phyloP scores from a whole-genome alignment of 345 rosid genomes.

The Diplotaxis tenuifolia region DNA sequence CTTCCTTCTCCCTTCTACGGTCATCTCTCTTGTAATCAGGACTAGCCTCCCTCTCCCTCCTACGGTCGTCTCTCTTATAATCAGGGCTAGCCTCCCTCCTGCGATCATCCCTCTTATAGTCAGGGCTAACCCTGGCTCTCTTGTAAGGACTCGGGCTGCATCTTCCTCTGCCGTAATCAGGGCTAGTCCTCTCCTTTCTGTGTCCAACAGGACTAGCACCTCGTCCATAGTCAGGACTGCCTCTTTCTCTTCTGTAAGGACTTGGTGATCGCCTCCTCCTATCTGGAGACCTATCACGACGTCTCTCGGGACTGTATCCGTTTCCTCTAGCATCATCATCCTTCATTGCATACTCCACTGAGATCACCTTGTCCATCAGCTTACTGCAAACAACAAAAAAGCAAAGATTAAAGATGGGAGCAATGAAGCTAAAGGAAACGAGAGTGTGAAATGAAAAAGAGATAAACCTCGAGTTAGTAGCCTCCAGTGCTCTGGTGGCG shows the following conservation, averaged over 20 bases:
- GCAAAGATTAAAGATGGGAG: neutral
- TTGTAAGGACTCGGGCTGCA: conserved; percentile 60
- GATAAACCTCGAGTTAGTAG: conserved; percentile 70
- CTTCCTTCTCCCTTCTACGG: conserved; percentile 5
- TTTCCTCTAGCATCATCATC: conserved; percentile 78
- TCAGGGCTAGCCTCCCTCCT: conserved; percentile 37
- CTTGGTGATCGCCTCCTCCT: conserved; percentile 78
- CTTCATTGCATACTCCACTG: conserved; percentile 89
- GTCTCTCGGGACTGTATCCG: conserved; percentile 72
- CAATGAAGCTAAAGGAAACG: neutral
- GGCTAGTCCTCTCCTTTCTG: conserved; percentile 64
- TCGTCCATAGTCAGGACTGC: conserved; percentile 92
- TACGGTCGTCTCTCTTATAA: neutral
- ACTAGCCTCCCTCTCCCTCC: conserved; percentile 35
- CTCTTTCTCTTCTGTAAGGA: conserved; percentile 80
- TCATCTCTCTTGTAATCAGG: conserved; percentile 12
- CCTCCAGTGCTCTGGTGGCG: conserved; percentile 80
- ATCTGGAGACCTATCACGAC: conserved; percentile 72
- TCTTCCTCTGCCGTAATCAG: conserved; percentile 69
- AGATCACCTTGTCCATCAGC: conserved; percentile 80
- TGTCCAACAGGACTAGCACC: conserved; percentile 64
- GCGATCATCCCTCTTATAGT: conserved; percentile 47
- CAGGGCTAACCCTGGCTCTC: conserved; percentile 63
- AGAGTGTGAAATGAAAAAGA: neutral
- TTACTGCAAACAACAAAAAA: conserved; percentile 51